These are phyloP conservation scores for Cyberlindnera galapagoensis DNA, from an alignment of 805 yeast genomes.

Conservation along the genomic window DNA sequence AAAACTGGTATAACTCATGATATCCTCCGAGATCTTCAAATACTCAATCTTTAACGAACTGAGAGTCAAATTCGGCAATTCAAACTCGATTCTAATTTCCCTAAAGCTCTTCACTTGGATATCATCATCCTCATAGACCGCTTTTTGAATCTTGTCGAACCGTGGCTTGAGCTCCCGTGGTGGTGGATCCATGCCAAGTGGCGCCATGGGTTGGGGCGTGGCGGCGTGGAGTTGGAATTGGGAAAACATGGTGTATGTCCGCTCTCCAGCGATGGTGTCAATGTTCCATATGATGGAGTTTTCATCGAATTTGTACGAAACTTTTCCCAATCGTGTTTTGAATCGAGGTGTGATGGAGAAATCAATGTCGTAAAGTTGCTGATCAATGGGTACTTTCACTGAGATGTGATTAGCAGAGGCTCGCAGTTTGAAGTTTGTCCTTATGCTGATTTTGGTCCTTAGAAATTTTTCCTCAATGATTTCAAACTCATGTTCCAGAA, in stretches of 20 bases:
- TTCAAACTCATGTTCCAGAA: conserved; percentile 7
- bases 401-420: conserved; percentile 55
- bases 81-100: conserved; percentile 47
- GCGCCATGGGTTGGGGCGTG: conserved; percentile 18
- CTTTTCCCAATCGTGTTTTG: conserved; percentile 67
- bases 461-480: conserved; percentile 1
- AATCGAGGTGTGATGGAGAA: conserved; percentile 51
- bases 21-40: conserved; percentile 54
- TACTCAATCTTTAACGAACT: conserved; percentile 65
- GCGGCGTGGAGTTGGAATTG: conserved; percentile 33
- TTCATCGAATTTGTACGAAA: conserved; percentile 63
- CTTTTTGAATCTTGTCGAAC: conserved; percentile 17
- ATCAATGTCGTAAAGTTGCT: conserved; percentile 31
- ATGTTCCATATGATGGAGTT: conserved; percentile 70
- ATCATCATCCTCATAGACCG: conserved; percentile 12
- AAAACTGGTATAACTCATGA: conserved; percentile 56
- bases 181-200: conserved; percentile 24
- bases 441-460: conserved; percentile 25
- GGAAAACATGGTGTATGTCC: conserved; percentile 47
- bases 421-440: conserved; percentile 58
- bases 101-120: conserved; percentile 5
- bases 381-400: conserved; percentile 56
- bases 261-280: conserved; percentile 57
- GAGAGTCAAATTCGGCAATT: conserved; percentile 56
- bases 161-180: conserved; percentile 18